These are phyloP conservation scores for Cetradonia linearis DNA, from an alignment of 495 filamentous ascomycete genomes.

Conservation along the genomic window DNA sequence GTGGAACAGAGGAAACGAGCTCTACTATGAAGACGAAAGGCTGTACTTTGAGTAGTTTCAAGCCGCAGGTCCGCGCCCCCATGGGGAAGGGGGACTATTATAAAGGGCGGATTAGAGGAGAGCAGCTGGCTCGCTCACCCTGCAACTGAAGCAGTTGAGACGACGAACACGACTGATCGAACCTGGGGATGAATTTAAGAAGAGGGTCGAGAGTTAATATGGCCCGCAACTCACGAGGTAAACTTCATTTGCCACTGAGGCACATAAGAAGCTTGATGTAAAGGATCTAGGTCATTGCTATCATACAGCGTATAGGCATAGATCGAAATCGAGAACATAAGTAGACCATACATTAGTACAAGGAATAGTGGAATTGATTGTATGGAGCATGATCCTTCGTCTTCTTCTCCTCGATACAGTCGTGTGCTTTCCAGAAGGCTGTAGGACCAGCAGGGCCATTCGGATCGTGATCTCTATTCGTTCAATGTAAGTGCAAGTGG, in stretches of 20 bases:
- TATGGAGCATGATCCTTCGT: constrained; percentile 5
- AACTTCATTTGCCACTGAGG: neutral
- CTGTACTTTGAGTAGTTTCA: neutral
- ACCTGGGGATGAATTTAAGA: neutral
- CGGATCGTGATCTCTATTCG: constrained; percentile 41
- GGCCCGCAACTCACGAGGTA: neutral
- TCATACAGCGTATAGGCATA: neutral
- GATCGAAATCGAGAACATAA: neutral
- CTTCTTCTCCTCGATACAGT: constrained; percentile 25
- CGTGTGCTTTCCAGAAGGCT: constrained; percentile 56
- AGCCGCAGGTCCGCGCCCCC: neutral
- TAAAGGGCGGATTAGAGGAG: neutral
- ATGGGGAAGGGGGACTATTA: neutral
- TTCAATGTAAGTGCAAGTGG: neutral
- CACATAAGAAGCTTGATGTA: neutral
- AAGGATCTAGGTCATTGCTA: neutral
- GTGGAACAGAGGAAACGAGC: too few species aligned
- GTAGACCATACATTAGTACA: neutral
- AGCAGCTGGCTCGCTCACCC: neutral
- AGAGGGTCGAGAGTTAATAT: neutral
- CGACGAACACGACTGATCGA: neutral
- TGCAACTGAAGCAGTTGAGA: neutral
- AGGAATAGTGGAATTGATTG: constrained; percentile 1
- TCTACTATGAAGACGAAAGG: too few species aligned
- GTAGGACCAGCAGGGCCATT: constrained; percentile 56